Conservation (phyloP, 371 early-diverging fungal species). For the Conidiobolus incongruus region DNA sequence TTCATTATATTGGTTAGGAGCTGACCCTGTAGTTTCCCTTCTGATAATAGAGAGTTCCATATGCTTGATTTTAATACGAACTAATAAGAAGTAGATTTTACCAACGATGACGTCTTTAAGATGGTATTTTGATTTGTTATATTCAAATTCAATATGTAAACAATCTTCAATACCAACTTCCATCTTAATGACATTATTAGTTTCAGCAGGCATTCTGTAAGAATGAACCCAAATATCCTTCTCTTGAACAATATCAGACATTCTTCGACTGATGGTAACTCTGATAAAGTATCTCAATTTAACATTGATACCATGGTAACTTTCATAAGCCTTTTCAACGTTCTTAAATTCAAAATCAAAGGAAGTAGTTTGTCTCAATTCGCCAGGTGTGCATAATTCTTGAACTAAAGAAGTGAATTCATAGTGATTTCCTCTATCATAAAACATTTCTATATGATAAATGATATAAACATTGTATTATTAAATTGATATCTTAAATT, state of each 20-base stretch:
- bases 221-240: slow-evolving; percentile 76
- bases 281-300: slow-evolving; percentile 73
- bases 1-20: slow-evolving; percentile 91
- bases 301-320: slow-evolving; percentile 77
- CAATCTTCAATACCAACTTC: slow-evolving; percentile 89
- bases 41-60: slow-evolving; percentile 97
- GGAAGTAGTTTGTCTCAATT: slow-evolving; percentile 31
- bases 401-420: slow-evolving; percentile 74
- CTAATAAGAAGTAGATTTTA: slow-evolving; percentile 92
- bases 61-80: slow-evolving; percentile 96
- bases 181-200: slow-evolving; percentile 75
- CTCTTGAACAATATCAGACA: slow-evolving; percentile 46
- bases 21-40: slow-evolving; percentile 89
- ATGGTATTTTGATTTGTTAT: slow-evolving; percentile 57
- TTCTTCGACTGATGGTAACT: slow-evolving; percentile 41
- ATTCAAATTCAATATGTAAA: slow-evolving; percentile 82
- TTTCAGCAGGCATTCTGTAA: slow-evolving; percentile 57
- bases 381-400: slow-evolving; percentile 67
- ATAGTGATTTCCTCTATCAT: slow-evolving; percentile 84
- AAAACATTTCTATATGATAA: slow-evolving; percentile 50
- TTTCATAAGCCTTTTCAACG: slow-evolving; percentile 77
- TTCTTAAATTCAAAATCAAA: slow-evolving; percentile 77
- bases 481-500: not conserved
- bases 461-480: too few relatives aligned
- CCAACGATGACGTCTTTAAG: slow-evolving; percentile 96